Evolutionary conservation across 2,329 filamentous ascomycete genomes (phyloP).

Genomic region (Monilinia fructigena): DNA sequence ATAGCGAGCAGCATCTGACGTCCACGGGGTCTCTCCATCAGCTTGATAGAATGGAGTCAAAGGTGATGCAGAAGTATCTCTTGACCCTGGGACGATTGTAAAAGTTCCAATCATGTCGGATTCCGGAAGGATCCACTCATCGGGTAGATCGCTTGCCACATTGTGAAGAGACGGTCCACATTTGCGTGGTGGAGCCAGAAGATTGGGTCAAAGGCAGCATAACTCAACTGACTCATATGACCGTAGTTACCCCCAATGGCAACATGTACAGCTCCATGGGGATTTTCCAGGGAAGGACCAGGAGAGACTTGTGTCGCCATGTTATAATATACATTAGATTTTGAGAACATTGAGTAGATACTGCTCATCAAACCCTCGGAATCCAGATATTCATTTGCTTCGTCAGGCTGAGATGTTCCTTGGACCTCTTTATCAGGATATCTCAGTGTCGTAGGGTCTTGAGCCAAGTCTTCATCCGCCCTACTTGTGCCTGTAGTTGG

Average conservation of each 20-base stretch:
- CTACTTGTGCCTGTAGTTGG: background rate
- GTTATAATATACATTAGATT: background rate
- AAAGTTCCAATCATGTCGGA: slow-evolving; percentile 40
- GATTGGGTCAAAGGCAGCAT: slow-evolving; percentile 48
- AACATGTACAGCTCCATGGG: slow-evolving; percentile 48
- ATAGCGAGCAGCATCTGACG: slow-evolving; percentile 26
- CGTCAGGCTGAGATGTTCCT: background rate
- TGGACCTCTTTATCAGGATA: background rate
- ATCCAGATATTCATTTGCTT: background rate
- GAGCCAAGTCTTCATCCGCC: slow-evolving; percentile 8
- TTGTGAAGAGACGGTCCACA: slow-evolving; percentile 58
- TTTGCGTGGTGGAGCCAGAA: slow-evolving; percentile 57
- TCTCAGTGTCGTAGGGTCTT: slow-evolving; percentile 26
- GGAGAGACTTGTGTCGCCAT: slow-evolving; percentile 12
- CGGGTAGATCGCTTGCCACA: slow-evolving; percentile 48
- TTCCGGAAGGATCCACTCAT: slow-evolving; percentile 38
- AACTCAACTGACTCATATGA: slow-evolving; percentile 45
- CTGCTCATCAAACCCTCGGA: background rate
- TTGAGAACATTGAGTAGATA: slow-evolving; percentile 10
- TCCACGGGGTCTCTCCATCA: slow-evolving; percentile 36
- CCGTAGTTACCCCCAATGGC: slow-evolving; percentile 41
- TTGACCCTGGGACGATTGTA: slow-evolving; percentile 30
- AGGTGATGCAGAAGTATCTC: slow-evolving; percentile 35
- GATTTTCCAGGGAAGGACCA: slow-evolving; percentile 44
- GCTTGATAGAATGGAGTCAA: slow-evolving; percentile 33